Conservation (phyloP, 352 stramenopile genomes). For the Pythium sukuiense region DNA sequence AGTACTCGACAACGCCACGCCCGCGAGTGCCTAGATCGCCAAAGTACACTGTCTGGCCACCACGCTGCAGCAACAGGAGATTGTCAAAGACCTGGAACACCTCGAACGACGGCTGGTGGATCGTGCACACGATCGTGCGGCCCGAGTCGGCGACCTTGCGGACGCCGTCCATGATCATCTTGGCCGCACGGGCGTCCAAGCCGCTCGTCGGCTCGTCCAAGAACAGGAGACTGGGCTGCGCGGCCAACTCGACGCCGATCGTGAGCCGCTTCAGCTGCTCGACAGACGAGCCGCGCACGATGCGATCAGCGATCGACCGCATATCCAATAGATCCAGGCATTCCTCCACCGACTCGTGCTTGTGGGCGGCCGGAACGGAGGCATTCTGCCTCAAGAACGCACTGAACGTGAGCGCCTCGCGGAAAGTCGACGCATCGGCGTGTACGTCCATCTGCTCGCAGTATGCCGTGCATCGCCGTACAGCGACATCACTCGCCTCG, state of each 20-base stretch:
- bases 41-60: slow-evolving; percentile 29
- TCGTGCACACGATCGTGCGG: slow-evolving; percentile 31
- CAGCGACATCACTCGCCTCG: not conserved
- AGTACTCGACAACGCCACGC: slow-evolving; percentile 41
- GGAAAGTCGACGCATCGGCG: slow-evolving; percentile 81
- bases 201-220: slow-evolving; percentile 77
- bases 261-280: slow-evolving; percentile 57
- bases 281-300: slow-evolving; percentile 38
- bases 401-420: slow-evolving; percentile 91
- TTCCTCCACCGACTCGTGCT: slow-evolving; percentile 42
- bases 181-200: slow-evolving; percentile 57
- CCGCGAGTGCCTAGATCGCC: slow-evolving; percentile 20
- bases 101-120: slow-evolving; percentile 31
- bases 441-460: not conserved
- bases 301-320: slow-evolving; percentile 34
- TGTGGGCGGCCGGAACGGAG: slow-evolving; percentile 29
- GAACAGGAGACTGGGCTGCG: slow-evolving; percentile 80
- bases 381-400: slow-evolving; percentile 76
- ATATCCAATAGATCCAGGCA: slow-evolving; percentile 39
- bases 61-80: slow-evolving; percentile 26
- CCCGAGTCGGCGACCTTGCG: slow-evolving; percentile 67
- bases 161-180: slow-evolving; percentile 78
- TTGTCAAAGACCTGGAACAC: slow-evolving; percentile 33
- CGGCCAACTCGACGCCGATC: slow-evolving; percentile 71
- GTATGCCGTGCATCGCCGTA: not conserved